Evolutionary conservation across 441 rosid species (phyloP).

Genomic region (Aleurites moluccanus): DNA sequence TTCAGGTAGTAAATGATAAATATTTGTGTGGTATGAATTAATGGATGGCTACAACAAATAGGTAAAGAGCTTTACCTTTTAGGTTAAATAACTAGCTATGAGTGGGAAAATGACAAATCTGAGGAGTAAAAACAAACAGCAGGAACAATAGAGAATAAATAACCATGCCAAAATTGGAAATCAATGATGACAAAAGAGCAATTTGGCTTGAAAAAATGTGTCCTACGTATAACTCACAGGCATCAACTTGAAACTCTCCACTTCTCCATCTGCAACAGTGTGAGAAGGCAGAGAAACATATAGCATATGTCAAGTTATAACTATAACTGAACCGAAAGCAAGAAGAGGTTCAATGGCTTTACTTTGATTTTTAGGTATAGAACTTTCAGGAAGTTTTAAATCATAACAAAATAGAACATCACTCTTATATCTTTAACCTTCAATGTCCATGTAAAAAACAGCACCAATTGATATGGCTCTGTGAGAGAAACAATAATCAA

Average conservation of each 20-base stretch:
- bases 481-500: slow-evolving; percentile 20
- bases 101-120: neutral
- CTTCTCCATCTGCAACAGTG: slow-evolving; percentile 75
- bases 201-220: slow-evolving; percentile 72
- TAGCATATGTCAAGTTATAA: neutral
- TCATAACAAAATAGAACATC: slow-evolving; percentile 87
- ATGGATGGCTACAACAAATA: neutral
- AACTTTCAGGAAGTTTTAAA: slow-evolving; percentile 63
- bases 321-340: neutral
- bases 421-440: slow-evolving; percentile 63
- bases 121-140: neutral
- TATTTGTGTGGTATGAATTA: neutral
- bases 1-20: neutral
- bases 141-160: slow-evolving; percentile 25
- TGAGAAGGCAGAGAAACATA: neutral
- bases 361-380: slow-evolving; percentile 73
- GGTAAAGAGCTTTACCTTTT: neutral
- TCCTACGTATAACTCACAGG: slow-evolving; percentile 58
- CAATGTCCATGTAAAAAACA: slow-evolving; percentile 73
- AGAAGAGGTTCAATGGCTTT: slow-evolving; percentile 15
- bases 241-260: slow-evolving; percentile 77
- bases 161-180: slow-evolving; percentile 91
- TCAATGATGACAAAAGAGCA: slow-evolving; percentile 79
- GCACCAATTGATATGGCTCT: slow-evolving; percentile 82
- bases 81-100: neutral